Base-by-base conservation (phyloP, 108 stramenopile genomes). In the Aurantiochytrium sp. region DNA sequence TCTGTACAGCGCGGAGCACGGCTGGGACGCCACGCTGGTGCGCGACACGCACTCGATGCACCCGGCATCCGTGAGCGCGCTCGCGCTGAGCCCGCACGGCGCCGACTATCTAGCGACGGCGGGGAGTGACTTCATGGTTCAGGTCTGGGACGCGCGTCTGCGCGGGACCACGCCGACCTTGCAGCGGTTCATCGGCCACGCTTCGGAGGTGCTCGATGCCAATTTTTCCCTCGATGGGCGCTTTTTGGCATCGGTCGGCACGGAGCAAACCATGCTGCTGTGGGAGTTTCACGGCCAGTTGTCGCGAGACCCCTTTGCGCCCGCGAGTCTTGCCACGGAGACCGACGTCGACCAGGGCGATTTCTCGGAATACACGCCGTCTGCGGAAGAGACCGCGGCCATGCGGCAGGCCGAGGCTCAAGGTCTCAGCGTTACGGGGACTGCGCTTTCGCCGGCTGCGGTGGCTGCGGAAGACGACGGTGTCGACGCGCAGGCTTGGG, bases 21-120 rank as follows among this genome's bases (percentile, higher is more conserved):
- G 73, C n/a, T 81, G 73, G 73, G 73, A 81, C 30, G 73, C 73
- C n/a, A 81, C 39, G 2, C 73, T 81, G n/a, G 73, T 81, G 45
- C 73, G 73, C 45, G 73, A 81, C 24, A 21, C 73, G 15, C 73
- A 81, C 24, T 81, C 73, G n/a, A 48, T 81, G 39, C 73, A 81
- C 1, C 73, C 73, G n/a, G 73, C 39, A 12, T 48, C 42, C 17
- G 73, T 81, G 27, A 48, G 42, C 12, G 73, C 73, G 1, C 30
- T 81, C 10, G 73, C 42, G 42, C 17, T 81, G n/a, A 81, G 73
- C 45, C 73, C 73, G 8, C 17, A 2, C 24, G 42, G 45, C 8
- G 39, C 42, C 19, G 73, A 41, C 39, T 81, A 48, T 42, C 36
- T 81, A 6, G 45, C 45, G 10, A 81, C 73, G n/a, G n/a, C 73